Base-by-base conservation (phyloP, 2,329 filamentous ascomycete species). In the Botrytis aclada region DNA sequence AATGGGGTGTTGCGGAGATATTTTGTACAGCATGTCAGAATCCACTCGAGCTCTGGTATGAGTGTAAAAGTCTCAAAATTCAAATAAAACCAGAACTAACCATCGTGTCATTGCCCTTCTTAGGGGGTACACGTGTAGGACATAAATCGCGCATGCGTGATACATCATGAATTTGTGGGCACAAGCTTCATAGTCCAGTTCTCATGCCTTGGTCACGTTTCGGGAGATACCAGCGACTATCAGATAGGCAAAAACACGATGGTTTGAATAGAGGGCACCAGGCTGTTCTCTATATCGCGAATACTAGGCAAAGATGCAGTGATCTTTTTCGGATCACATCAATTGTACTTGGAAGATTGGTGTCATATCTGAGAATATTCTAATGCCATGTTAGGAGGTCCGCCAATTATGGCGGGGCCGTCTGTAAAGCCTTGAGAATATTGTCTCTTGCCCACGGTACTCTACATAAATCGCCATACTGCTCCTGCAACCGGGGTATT, bases 401-500 rank as follows among this genome's bases (percentile, higher is more conserved):
- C 14, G 16, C 22, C 45, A 10, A 39, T 20, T 39, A 22, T 56
- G 25, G 10, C 16, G 39, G 32, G 47, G 16, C 16, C 9, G 18
- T 37, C 16, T 29, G n/a, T 39, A 54, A 56, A 47, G 45, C 25
- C 39, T n/a, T 18, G 39, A 22, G 29, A 7, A 29, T 41, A 4
- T n/a, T 10, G 16, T 67, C 18, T 34, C 32, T 37, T 4, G 29
- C 37, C n/a, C 37, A 66, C 64, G 29, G 56, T 32, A 41, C 7
- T 32, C 67, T 54, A 72, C 63, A 69, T 69, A 61, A 71, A 73
- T 63, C 80, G 76, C 80, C 80, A 81, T 72, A 78, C 74, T 58
- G 80, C 79, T 22, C 80, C 79, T 34, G 77, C 77, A 61, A 72
- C 64, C 64, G 72, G 76, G 51, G 70, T 76, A 73, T 77, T 73